Evolutionary conservation across 23 red algal species (phyloP).

Genomic region (Gracilariopsis chorda): DNA sequence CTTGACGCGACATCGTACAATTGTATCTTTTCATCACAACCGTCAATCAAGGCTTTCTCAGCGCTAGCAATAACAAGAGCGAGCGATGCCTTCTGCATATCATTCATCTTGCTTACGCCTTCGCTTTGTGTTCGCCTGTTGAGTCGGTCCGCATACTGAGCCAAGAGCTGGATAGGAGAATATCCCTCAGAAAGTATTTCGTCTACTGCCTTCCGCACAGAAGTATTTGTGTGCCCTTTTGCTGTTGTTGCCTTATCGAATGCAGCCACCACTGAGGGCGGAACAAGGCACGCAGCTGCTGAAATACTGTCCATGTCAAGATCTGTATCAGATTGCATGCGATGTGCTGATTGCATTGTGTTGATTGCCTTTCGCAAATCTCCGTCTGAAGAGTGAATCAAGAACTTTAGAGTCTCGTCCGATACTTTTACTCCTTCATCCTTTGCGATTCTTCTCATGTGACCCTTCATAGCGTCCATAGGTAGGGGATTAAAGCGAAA

Average conservation of each 20-base stretch:
- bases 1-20: constrained; percentile 62
- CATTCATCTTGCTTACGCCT: constrained; percentile 12
- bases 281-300: constrained; percentile 79
- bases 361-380: constrained; percentile 91
- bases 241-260: constrained; percentile 37
- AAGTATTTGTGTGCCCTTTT: background rate
- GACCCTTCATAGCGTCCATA: constrained; percentile 16
- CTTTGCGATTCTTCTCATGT: constrained; percentile 35
- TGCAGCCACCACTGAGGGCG: constrained; percentile 45
- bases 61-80: constrained; percentile 76
- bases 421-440: constrained; percentile 55
- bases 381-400: constrained; percentile 59
- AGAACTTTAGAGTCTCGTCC: constrained; percentile 17
- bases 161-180: constrained; percentile 62
- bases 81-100: constrained; percentile 82
- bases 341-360: constrained; percentile 67
- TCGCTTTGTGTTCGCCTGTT: background rate
- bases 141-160: constrained; percentile 44
- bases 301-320: constrained; percentile 56
- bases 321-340: constrained; percentile 19
- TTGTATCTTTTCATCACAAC: constrained; percentile 83
- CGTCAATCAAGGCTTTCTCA: constrained; percentile 77
- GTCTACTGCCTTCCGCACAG: constrained; percentile 39
- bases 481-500: constrained; percentile 87
- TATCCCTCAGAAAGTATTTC: constrained; percentile 71